Conservation (phyloP, 2,329 filamentous ascomycete genomes). For the Lasiodiplodia gonubiensis region DNA sequence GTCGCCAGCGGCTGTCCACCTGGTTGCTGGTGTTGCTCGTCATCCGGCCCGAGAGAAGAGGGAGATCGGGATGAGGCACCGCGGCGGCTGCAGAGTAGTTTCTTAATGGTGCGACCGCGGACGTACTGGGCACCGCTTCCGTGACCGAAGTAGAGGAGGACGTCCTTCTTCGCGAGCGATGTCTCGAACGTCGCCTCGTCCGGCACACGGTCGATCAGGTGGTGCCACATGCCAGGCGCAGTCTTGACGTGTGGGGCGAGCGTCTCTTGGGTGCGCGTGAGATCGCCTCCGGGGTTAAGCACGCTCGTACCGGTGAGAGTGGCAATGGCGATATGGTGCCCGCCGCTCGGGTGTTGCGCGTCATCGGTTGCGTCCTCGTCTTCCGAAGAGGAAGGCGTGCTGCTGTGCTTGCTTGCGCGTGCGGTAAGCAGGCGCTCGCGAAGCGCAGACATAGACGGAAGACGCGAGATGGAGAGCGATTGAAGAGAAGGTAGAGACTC, state of each 20-base stretch:
- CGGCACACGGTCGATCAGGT: constrained; percentile 71
- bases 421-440: constrained; percentile 72
- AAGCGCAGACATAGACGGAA: constrained; percentile 84
- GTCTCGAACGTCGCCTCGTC: constrained; percentile 77
- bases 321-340: constrained; percentile 57
- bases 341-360: constrained; percentile 22
- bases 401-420: constrained; percentile 37
- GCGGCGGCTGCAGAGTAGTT: constrained; percentile 61
- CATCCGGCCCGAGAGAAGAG: background rate
- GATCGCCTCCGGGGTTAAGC: constrained; percentile 85
- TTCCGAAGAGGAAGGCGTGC: background rate
- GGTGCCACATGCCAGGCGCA: constrained; percentile 63
- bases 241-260: constrained; percentile 70
- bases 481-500: constrained; percentile 90
- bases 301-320: constrained; percentile 69
- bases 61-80: background rate
- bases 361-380: constrained; percentile 23
- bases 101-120: constrained; percentile 79
- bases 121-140: constrained; percentile 95
- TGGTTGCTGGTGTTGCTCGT: background rate
- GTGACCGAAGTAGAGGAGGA: constrained; percentile 94
- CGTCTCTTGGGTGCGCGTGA: constrained; percentile 76
- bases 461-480: constrained; percentile 77
- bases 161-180: constrained; percentile 68
- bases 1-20: constrained; percentile 63